Evolutionary conservation across 2,329 filamentous ascomycete species (phyloP), one percentile per base, ranked within the genome.

Genomic region (Leptographium galeiforme): DNA sequence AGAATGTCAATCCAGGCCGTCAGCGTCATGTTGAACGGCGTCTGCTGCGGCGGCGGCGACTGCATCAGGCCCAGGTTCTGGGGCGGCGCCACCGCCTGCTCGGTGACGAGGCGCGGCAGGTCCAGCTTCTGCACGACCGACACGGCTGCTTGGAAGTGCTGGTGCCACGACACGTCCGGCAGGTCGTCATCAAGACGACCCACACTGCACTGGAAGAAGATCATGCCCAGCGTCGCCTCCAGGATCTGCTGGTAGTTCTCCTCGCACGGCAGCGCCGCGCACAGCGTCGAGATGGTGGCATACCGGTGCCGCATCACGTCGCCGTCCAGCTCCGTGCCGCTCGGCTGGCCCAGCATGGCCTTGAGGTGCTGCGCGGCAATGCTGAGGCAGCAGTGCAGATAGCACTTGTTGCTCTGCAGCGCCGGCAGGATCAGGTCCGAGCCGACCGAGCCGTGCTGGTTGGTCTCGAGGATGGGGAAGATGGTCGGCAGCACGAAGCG

Each of bases 1-100:
- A 97, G 80, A 60, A 98, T 96, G 68, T 98, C 93, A 63, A 97
- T 95, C 93, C 93, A 97, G 11, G 89, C 77, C 7, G 89, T 85
- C 58, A 95, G 73, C 1, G 88, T 90, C 89, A 96, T 96, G 77
- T 90, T 95, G 79, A 96, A 96, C 12, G 89, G 85, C 6, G 87
- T 81, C 57, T 84, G 84, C 8, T 71, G 63, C 58, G 77, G 72
- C n/a, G 75, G 72, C 59, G 50, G 74, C 73, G 50, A 77, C 75
- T 16, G 34, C 30, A 19, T 8, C 2, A 32, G 19, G 25, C 25
- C 25, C 30, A 12, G 33, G 16, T 19, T 18, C 25, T 13, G n/a
- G 2, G 16, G 40, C 46, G 44, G 30, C 30, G 18, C 12, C 30
- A 33, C 30, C 14, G 25, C 12, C 14, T 13, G 30, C 39, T 30